Percentiles rank a stretch among this genome's conserved stretches.
phyloP scores from a whole-genome alignment of 257 asterid species.

The Handroanthus guayacan region DNA sequence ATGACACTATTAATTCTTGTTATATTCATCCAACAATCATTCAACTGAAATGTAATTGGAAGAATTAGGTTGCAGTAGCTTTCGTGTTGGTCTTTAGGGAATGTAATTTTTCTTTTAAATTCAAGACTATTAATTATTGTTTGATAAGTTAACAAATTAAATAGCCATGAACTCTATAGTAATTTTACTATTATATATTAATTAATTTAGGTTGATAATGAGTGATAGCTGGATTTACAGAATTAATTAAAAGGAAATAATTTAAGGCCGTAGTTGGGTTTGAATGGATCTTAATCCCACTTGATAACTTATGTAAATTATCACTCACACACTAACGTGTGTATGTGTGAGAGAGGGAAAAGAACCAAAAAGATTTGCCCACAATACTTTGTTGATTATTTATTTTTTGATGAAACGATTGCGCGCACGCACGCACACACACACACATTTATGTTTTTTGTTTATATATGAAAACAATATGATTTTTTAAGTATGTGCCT shows the following conservation, averaged over 20 bases:
- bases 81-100: neutral
- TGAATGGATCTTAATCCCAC: slow-evolving; percentile 6
- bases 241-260: neutral
- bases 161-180: too few relatives aligned
- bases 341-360: neutral
- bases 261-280: neutral
- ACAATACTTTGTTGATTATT: neutral
- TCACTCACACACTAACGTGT: slow-evolving; percentile 5
- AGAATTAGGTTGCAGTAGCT: neutral
- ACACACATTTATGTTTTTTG: too few relatives aligned
- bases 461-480: too few relatives aligned
- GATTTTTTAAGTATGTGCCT: too few relatives aligned
- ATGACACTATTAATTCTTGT: too few relatives aligned
- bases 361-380: neutral
- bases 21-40: too few relatives aligned
- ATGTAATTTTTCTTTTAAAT: neutral
- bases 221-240: slow-evolving; percentile 3
- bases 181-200: neutral
- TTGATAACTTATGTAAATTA: slow-evolving; percentile 28
- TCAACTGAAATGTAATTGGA: too few relatives aligned
- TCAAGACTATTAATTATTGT: too few relatives aligned
- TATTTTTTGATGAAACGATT: neutral
- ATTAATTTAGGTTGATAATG: neutral
- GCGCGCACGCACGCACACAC: too few relatives aligned
- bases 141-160: too few relatives aligned